Base-by-base conservation (phyloP, 345 rosid species). In the Salix viminalis region DNA sequence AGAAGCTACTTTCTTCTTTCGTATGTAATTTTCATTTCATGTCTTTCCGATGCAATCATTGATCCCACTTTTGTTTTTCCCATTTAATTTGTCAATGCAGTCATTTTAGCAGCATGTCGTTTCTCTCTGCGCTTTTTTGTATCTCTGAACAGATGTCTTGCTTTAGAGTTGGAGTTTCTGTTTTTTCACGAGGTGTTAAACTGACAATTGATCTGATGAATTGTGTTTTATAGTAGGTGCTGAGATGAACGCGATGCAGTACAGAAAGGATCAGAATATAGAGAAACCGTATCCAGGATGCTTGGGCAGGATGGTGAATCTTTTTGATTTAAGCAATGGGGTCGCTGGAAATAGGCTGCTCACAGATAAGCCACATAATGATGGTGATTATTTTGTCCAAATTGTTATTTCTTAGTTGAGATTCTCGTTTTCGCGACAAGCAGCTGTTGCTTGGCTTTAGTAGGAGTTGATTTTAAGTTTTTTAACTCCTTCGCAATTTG, bases 261-360 rank as follows among this genome's bases (percentile, higher is more conserved):
- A 83, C 70, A 85, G 76, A 66, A 90, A 87, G 73, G 82, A 78
- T 74, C 90, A 82, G 26, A 85, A 81, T 58, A 71, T 80, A 54
- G 97, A 92, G 69, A 90, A 78, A 48, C 89, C 83, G 19, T 77
- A 86, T 81, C 89, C 97, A 10, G 95, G 97, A 84, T 92, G 88
- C 86, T 77, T 88, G 73, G 91, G 88, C 73, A 77, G 85, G 36
- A 81, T 87, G 88, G 86, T 79, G 78, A 86, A 89, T 85, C 85
- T 92, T 65, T 92, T 92, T 76, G 96, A 92, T 79, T 81, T 89
- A 68, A 87, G 84, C 78, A 79, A 88, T 0, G 91, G 90, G 56
- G 81, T 86, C 75, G 75, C 82, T 34, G 90, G 88, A 77, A 91
- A 83, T 72, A 85, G 67, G 84, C 86, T 85, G 61, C 91, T 88